phyloP scores from a whole-genome alignment of 768 basidiomycete genomes.

The Rickenella mellea region DNA sequence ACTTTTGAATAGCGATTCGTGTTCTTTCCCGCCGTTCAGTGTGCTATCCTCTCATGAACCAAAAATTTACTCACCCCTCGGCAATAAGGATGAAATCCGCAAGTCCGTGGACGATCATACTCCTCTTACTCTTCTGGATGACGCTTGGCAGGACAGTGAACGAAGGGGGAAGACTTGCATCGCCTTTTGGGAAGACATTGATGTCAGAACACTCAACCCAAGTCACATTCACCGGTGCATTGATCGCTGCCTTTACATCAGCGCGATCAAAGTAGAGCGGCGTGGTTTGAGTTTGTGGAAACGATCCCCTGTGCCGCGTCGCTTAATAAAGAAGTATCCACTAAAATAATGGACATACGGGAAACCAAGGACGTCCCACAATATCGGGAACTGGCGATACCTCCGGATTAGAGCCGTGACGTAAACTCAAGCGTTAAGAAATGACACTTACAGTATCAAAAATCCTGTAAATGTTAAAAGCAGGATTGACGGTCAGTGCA shows the following conservation, averaged over 20 bases:
- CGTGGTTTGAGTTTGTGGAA: conserved; percentile 35
- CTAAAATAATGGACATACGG: conserved; percentile 33
- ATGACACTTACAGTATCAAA: conserved; percentile 47
- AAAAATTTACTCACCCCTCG: conserved; percentile 48
- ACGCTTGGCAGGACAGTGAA: conserved; percentile 62
- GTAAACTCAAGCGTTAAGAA: too few relatives aligned
- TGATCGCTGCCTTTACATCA: conserved; percentile 64
- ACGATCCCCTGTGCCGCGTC: conserved; percentile 10
- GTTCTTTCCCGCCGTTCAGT: conserved; percentile 23
- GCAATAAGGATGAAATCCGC: conserved; percentile 68
- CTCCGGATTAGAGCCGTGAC: too few relatives aligned
- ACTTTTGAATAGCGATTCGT: conserved; percentile 60
- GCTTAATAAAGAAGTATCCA: not conserved
- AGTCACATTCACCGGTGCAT: conserved; percentile 49
- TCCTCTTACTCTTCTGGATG: conserved; percentile 64
- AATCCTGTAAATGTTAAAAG: conserved; percentile 70
- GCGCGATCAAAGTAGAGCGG: conserved; percentile 63
- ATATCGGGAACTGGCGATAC: conserved; percentile 37
- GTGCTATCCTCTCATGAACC: not conserved
- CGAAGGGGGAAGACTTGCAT: conserved; percentile 50
- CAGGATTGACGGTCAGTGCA: conserved; percentile 56
- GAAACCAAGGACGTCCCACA: conserved; percentile 80
- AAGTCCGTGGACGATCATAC: conserved; percentile 63
- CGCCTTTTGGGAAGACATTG: conserved; percentile 53
- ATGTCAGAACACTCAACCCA: conserved; percentile 59